These are phyloP conservation scores for bread wheat (Triticum aestivum) DNA, from an alignment of 176 grass and related monocot species.

Conservation along the genomic window DNA sequence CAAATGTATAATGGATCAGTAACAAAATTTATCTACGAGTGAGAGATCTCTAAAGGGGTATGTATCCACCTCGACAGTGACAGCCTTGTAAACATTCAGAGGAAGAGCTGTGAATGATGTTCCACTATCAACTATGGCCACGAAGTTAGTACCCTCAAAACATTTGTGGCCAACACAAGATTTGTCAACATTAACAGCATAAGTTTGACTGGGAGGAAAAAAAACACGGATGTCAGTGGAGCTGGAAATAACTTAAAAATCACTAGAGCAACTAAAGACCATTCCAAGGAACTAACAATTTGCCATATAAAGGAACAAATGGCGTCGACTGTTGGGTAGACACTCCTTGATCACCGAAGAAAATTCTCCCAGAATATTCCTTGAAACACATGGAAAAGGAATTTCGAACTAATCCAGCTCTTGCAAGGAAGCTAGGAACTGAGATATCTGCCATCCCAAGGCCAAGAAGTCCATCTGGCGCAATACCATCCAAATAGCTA, in stretches of 20 bases:
- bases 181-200: constrained; percentile 68
- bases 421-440: constrained; percentile 91
- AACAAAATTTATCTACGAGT: constrained; percentile 3
- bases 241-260: constrained; percentile 16
- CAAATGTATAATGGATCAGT: constrained; percentile 39
- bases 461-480: constrained; percentile 95
- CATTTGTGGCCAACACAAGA: constrained; percentile 81
- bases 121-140: constrained; percentile 86
- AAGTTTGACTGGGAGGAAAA: constrained; percentile 61
- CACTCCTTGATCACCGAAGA: constrained; percentile 83
- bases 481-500: constrained; percentile 86
- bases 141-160: constrained; percentile 54
- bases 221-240: constrained; percentile 27
- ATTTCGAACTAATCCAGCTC: constrained; percentile 73
- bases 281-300: constrained; percentile 65
- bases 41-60: background rate
- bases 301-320: constrained; percentile 79
- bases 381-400: constrained; percentile 96
- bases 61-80: constrained; percentile 63
- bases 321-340: constrained; percentile 79
- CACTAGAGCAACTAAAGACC: background rate
- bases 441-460: constrained; percentile 86
- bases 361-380: constrained; percentile 89
- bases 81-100: constrained; percentile 58
- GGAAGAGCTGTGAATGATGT: constrained; percentile 90